Conservation (phyloP, 2,329 filamentous ascomycete species). For the Fusarium keratoplasticum region DNA sequence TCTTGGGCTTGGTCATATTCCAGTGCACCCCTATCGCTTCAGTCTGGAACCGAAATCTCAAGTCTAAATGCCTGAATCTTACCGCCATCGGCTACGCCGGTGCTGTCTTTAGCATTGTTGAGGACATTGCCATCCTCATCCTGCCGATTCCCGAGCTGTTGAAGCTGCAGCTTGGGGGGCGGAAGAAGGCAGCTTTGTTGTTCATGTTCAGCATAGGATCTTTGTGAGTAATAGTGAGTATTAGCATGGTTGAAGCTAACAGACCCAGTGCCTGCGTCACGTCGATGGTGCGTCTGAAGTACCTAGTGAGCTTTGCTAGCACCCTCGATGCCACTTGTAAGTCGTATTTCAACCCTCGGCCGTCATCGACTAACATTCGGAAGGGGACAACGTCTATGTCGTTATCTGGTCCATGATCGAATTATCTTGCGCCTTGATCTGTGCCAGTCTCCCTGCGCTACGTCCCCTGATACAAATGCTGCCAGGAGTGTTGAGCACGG, state of each 20-base stretch:
- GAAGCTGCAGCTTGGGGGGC: background rate
- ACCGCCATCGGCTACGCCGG: background rate
- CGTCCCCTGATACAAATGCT: background rate
- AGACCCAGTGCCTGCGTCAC: background rate
- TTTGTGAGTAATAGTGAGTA: background rate
- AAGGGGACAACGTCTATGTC: background rate
- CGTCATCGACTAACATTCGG: background rate
- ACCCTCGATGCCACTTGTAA: background rate
- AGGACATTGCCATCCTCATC: background rate
- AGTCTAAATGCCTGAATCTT: background rate
- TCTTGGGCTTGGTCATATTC: background rate
- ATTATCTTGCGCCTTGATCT: background rate
- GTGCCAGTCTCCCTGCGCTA: background rate
- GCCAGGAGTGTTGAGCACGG: background rate
- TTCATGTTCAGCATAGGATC: conserved; percentile 1
- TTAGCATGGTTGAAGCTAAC: background rate
- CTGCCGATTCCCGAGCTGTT: background rate
- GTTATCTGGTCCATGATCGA: background rate
- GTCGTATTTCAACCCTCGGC: background rate
- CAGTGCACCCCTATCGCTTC: background rate
- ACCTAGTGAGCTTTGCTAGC: background rate
- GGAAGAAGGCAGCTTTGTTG: background rate
- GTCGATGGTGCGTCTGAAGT: background rate
- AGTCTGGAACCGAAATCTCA: background rate
- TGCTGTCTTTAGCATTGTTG: background rate